Conservation (phyloP, 1,284 basidiomycete species). For the Ustilago tritici region DNA sequence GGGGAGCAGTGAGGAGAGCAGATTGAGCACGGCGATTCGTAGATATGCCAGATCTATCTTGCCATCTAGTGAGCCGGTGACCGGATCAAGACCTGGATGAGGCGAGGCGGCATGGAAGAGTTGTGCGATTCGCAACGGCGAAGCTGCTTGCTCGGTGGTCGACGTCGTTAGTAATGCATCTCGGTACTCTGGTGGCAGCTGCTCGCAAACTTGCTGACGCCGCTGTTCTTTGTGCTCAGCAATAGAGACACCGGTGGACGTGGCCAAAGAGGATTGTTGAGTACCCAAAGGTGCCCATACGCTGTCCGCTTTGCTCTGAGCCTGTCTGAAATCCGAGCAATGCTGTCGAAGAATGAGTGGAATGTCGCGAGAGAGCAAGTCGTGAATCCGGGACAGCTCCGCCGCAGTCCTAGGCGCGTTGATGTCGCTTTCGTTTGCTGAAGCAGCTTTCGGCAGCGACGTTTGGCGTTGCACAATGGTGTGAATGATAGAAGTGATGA, state of each 20-base stretch:
- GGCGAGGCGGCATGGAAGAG: slow-evolving; percentile 29
- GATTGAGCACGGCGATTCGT: slow-evolving; percentile 32
- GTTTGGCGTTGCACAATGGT: slow-evolving; percentile 24
- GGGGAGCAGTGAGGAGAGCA: slow-evolving; percentile 41
- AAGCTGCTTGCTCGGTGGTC: not conserved
- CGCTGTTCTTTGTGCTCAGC: slow-evolving; percentile 14
- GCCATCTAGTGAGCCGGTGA: slow-evolving; percentile 30
- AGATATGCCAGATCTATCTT: slow-evolving; percentile 43
- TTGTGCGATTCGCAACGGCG: slow-evolving; percentile 30
- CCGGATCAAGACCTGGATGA: slow-evolving; percentile 41
- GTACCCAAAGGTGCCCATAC: slow-evolving; percentile 38
- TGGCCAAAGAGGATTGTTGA: not conserved
- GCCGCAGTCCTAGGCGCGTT: slow-evolving; percentile 12
- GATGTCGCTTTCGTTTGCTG: slow-evolving; percentile 18
- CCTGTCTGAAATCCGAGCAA: slow-evolving; percentile 36
- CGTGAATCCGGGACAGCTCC: slow-evolving; percentile 25
- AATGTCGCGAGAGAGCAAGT: slow-evolving; percentile 41
- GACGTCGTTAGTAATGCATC: not conserved
- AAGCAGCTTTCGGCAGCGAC: not conserved
- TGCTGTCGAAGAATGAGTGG: slow-evolving; percentile 47
- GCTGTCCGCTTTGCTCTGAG: slow-evolving; percentile 23
- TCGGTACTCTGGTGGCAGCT: slow-evolving; percentile 2
- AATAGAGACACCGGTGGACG: not conserved
- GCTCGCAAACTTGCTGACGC: slow-evolving; percentile 21
- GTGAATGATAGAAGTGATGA: slow-evolving; percentile 33